Conservation (phyloP, 176 grass and related monocot genomes). For the Bromus sterilis region DNA sequence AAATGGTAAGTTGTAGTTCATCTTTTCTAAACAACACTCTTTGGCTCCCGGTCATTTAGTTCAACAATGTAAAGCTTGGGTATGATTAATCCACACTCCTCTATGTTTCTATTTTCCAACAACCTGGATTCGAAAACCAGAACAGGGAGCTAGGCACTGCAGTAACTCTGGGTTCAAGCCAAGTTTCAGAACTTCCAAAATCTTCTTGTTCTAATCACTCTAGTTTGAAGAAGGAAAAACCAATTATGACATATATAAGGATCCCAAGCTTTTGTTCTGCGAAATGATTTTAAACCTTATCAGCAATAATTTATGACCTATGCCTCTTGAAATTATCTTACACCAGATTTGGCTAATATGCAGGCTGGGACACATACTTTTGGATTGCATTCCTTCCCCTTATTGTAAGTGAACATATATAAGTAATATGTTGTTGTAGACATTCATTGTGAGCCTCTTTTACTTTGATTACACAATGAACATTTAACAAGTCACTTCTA, state of each 20-base stretch:
- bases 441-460: background rate
- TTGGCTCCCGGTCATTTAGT: background rate
- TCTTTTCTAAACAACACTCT: background rate
- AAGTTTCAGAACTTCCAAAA: background rate
- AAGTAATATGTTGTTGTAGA: background rate
- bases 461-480: background rate
- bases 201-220: background rate
- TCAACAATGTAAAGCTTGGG: too few species aligned
- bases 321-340: background rate
- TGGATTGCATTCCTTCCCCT: conserved; percentile 88
- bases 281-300: background rate
- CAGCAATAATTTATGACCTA: background rate
- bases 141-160: background rate
- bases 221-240: background rate
- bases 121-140: too few species aligned
- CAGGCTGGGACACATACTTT: conserved; percentile 94
- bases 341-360: conserved; percentile 1
- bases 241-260: background rate
- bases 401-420: conserved; percentile 47
- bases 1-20: conserved; percentile 43
- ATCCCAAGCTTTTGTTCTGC: background rate
- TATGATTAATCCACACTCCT: too few species aligned
- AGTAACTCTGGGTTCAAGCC: background rate
- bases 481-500: too few species aligned
- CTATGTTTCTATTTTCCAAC: too few species aligned